phyloP scores from a whole-genome alignment of 176 grass and related monocot species.

The Cymbopogon citratus region DNA sequence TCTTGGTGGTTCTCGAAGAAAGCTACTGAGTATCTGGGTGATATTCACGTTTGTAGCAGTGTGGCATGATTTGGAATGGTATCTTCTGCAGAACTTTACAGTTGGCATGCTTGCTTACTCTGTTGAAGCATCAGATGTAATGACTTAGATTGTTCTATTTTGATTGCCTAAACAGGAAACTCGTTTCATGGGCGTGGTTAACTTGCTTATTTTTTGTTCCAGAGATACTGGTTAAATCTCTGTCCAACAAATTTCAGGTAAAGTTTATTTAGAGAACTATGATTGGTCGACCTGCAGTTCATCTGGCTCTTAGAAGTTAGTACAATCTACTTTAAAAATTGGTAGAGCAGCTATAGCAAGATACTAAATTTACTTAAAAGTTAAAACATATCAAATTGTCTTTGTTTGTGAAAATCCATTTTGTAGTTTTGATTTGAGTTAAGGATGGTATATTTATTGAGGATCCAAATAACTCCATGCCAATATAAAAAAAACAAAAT shows the following conservation, averaged over 20 bases:
- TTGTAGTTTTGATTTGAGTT: neutral
- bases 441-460: conserved; percentile 1
- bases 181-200: conserved; percentile 94
- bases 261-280: conserved; percentile 3
- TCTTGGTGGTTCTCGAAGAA: conserved; percentile 83
- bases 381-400: neutral
- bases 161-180: conserved; percentile 65
- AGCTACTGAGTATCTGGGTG: conserved; percentile 90
- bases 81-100: conserved; percentile 25
- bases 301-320: neutral
- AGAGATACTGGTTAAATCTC: conserved; percentile 80
- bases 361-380: conserved; percentile 9
- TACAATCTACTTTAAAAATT: neutral
- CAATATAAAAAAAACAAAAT: neutral
- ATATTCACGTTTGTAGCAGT: conserved; percentile 95
- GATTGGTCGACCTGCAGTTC: neutral
- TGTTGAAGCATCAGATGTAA: neutral
- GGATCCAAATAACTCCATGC: conserved; percentile 5
- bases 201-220: conserved; percentile 92
- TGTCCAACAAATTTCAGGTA: conserved; percentile 66
- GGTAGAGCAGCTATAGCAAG: neutral
- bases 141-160: neutral
- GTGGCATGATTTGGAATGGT: conserved; percentile 98
- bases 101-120: neutral
- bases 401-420: neutral